Percentiles rank a stretch among this genome's conserved stretches.
phyloP scores from a whole-genome alignment of 495 filamentous ascomycete genomes.

The Tricharina praecox region DNA sequence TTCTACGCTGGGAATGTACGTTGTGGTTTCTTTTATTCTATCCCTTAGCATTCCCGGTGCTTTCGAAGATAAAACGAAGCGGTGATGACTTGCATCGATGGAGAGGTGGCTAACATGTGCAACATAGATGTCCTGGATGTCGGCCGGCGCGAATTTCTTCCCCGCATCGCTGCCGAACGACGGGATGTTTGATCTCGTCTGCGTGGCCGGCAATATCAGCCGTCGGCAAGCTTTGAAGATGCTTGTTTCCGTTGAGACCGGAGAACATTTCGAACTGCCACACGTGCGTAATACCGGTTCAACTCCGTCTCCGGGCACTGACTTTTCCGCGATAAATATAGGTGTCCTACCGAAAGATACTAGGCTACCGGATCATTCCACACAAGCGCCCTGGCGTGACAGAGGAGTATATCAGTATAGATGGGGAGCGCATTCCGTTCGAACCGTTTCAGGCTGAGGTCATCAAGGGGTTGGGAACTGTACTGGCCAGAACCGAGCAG shows the following conservation, averaged over 20 bases:
- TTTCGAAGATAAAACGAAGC: too few species aligned
- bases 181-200: constrained; percentile 70
- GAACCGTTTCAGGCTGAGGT: constrained; percentile 81
- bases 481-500: constrained; percentile 48
- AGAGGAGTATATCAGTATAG: constrained; percentile 64
- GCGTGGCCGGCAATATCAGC: constrained; percentile 56
- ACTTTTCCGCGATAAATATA: not conserved
- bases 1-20: constrained; percentile 79
- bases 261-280: constrained; percentile 58
- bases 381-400: constrained; percentile 41
- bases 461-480: constrained; percentile 68
- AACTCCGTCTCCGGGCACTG: not conserved
- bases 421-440: constrained; percentile 75
- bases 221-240: constrained; percentile 45
- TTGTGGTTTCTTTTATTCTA: not conserved
- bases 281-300: constrained; percentile 35
- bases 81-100: too few species aligned
- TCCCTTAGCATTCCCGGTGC: too few species aligned
- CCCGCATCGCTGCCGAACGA: constrained; percentile 67
- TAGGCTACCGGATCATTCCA: constrained; percentile 68
- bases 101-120: too few species aligned
- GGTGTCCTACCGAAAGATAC: constrained; percentile 51
- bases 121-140: constrained; percentile 72
- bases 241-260: constrained; percentile 51
- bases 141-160: constrained; percentile 76